Base-by-base conservation (phyloP, 164 flowering plant species). In the Platanus orientalis region DNA sequence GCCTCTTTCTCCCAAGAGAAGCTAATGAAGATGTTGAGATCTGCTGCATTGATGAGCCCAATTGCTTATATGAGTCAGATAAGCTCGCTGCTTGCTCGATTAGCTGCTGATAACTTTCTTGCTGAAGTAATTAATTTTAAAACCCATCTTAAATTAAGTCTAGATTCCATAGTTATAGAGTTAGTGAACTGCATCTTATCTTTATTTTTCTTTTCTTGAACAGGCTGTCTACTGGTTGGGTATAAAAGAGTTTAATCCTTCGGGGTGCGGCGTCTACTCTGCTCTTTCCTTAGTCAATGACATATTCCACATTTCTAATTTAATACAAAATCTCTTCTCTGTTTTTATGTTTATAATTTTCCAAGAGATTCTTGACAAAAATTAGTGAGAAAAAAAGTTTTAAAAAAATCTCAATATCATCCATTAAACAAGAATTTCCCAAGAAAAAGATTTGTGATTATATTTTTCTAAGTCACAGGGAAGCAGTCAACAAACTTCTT, bases 21-120 rank as follows among this genome's bases (percentile, higher is more conserved):
- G 50, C 56, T 78, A 51, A 69, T 80, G 62, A 81, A 83, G 79
- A 75, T 74, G 75, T 63, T 90, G 68, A 79, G 66, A 71, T 88
- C 98, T 45, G 96, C 87, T 10, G 94, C 84, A 1, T 71, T 90
- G 70, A 65, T 92, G 20, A 80, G 95, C 71, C 98, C 98, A 9
- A 68, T 92, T 17, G 96, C 96, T 23, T 92, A 90, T 63, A 62
- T 92, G 63, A 88, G 87, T 69, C 89, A 88, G 72, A 88, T 92
- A 88, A 86, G 68, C 57, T 86, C 98, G 3, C 72, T 81, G 9
- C 76, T 92, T 10, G 93, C 85, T 14, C 69, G 60, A 26, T 39
- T 76, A 40, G 94, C 89, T 5, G 92, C 93, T 51, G 76, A 67
- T 64, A 57, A 86, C 60, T 85, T 89, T 32, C 67, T 84, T 54